These are phyloP conservation scores for Solanum okadae DNA, from an alignment of 257 asterid genomes.

Conservation along the genomic window DNA sequence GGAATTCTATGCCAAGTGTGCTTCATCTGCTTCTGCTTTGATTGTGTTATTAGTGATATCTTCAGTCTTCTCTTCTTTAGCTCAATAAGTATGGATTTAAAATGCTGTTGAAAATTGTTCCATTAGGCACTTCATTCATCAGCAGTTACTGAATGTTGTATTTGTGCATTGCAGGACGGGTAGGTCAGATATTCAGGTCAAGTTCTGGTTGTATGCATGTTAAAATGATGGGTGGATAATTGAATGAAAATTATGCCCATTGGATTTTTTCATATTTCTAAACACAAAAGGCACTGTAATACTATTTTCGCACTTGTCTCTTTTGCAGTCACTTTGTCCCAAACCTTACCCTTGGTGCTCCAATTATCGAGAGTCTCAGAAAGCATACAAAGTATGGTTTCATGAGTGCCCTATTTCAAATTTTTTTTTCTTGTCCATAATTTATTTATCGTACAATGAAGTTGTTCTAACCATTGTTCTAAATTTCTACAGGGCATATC, in stretches of 20 bases:
- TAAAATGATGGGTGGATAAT: constrained; percentile 3
- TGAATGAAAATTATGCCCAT: not conserved
- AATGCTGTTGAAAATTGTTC: not conserved
- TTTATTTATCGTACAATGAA: not conserved
- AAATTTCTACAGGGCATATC: constrained; percentile 52
- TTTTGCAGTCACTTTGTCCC: constrained; percentile 80
- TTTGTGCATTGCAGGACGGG: constrained; percentile 79
- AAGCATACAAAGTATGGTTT: constrained; percentile 65
- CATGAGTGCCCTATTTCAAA: not conserved
- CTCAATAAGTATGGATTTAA: not conserved
- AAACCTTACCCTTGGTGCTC: constrained; percentile 88
- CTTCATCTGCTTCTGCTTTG: not conserved
- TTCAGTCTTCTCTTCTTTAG: not conserved
- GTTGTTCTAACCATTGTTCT: not conserved
- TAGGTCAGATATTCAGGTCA: constrained; percentile 35
- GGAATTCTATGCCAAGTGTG: not conserved
- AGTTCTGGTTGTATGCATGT: not conserved
- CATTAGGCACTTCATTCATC: not conserved
- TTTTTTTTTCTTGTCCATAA: not conserved
- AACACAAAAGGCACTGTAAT: not conserved
- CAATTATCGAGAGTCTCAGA: constrained; percentile 78
- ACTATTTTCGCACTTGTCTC: not conserved
- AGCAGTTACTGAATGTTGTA: not conserved
- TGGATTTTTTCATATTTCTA: not conserved
- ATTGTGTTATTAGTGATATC: not conserved